Conservation (phyloP, 1,139 yeast species). For the Suhomyces bolitotheri region DNA sequence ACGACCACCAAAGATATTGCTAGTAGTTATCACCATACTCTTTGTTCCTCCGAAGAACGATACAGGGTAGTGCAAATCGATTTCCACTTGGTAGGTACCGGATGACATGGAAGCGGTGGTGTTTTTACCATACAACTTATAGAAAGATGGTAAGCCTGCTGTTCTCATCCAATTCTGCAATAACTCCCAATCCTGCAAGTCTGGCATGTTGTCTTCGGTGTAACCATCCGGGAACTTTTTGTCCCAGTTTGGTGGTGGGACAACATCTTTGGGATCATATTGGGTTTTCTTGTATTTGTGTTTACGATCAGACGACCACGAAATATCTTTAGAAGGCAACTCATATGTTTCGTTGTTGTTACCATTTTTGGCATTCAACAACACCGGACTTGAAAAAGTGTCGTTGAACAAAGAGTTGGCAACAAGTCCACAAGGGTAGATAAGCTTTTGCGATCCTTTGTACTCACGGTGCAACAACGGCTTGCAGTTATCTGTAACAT, state of each 20-base stretch:
- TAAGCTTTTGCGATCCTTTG: constrained; percentile 34
- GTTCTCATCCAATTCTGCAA: constrained; percentile 84
- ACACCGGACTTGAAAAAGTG: constrained; percentile 53
- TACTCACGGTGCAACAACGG: constrained; percentile 48
- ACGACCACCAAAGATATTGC: constrained; percentile 68
- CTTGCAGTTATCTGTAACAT: constrained; percentile 54
- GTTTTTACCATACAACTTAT: constrained; percentile 65
- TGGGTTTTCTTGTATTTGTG: constrained; percentile 58
- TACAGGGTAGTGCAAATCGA: constrained; percentile 71
- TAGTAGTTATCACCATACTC: constrained; percentile 64
- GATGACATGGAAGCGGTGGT: constrained; percentile 47
- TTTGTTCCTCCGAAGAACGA: constrained; percentile 69
- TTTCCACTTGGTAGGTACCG: constrained; percentile 61
- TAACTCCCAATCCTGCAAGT: constrained; percentile 48
- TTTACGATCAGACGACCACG: constrained; percentile 65
- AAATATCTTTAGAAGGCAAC: constrained; percentile 57
- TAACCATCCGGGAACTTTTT: constrained; percentile 69
- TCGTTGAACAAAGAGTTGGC: constrained; percentile 79
- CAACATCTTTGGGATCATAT: constrained; percentile 58
- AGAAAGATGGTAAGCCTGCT: constrained; percentile 70
- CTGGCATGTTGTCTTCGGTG: constrained; percentile 62
- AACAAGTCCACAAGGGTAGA: constrained; percentile 77
- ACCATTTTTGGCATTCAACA: constrained; percentile 44
- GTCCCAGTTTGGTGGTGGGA: constrained; percentile 80
- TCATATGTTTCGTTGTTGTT: constrained; percentile 44